Percentiles rank a stretch among this genome's conserved stretches.
phyloP scores from a whole-genome alignment of 2,329 filamentous ascomycete species.

The Endoconidiophora laricicola region DNA sequence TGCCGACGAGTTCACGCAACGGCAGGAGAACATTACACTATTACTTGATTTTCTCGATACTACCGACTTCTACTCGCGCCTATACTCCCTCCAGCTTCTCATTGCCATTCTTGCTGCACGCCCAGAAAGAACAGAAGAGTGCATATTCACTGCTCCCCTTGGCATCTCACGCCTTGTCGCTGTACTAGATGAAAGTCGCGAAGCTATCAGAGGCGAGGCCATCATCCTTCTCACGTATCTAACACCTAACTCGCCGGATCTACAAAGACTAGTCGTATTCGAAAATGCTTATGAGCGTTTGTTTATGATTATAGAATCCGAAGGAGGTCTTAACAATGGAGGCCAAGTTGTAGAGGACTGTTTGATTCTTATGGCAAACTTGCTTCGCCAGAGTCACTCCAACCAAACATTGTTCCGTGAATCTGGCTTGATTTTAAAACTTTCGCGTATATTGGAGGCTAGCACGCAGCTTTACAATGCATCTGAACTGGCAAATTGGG shows the following conservation, averaged over 20 bases:
- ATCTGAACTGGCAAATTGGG: slow-evolving; percentile 54
- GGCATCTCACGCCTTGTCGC: slow-evolving; percentile 77
- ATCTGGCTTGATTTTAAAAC: slow-evolving; percentile 60
- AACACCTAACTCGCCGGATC: slow-evolving; percentile 69
- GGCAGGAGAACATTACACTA: slow-evolving; percentile 88
- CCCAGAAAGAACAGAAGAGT: slow-evolving; percentile 86
- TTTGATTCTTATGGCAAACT: slow-evolving; percentile 74
- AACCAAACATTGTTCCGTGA: slow-evolving; percentile 93
- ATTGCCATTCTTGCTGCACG: slow-evolving; percentile 71
- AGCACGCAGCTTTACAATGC: slow-evolving; percentile 30
- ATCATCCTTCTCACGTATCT: slow-evolving; percentile 76
- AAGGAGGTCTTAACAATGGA: slow-evolving; percentile 69
- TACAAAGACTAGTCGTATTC: slow-evolving; percentile 91
- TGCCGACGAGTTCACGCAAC: slow-evolving; percentile 93
- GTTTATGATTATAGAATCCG: slow-evolving; percentile 64
- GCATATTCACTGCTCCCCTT: slow-evolving; percentile 72
- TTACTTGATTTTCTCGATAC: slow-evolving; percentile 80
- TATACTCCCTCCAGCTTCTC: slow-evolving; percentile 82
- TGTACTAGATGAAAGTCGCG: slow-evolving; percentile 67
- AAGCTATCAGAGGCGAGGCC: slow-evolving; percentile 76
- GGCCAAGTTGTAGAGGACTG: slow-evolving; percentile 86
- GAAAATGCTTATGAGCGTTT: slow-evolving; percentile 83
- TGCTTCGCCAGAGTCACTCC: slow-evolving; percentile 70
- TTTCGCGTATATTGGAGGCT: slow-evolving; percentile 51
- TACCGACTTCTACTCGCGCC: slow-evolving; percentile 72